phyloP scores from a whole-genome alignment of 2,329 filamentous ascomycete species.

The Alternaria ethzedia region DNA sequence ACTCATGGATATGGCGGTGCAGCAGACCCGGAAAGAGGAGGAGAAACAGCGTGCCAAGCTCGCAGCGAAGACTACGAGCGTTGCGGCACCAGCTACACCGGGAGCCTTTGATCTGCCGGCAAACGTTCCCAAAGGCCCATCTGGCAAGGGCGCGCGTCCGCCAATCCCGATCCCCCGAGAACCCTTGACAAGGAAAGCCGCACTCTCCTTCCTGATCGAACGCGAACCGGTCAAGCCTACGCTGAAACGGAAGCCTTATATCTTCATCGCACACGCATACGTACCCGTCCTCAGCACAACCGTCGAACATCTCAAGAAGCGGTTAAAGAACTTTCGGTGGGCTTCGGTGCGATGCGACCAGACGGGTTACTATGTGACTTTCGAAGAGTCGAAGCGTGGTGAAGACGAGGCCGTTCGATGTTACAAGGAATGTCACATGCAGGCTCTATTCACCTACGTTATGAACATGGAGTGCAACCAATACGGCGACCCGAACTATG shows the following conservation, averaged over 20 bases:
- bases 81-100: constrained; percentile 27
- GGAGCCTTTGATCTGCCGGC: constrained; percentile 68
- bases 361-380: constrained; percentile 90
- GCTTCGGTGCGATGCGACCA: constrained; percentile 83
- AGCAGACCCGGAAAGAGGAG: constrained; percentile 69
- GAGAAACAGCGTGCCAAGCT: constrained; percentile 51
- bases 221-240: constrained; percentile 69
- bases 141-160: constrained; percentile 57
- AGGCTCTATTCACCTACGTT: constrained; percentile 86
- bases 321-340: constrained; percentile 81
- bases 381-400: constrained; percentile 77
- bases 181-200: constrained; percentile 53
- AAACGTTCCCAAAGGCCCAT: constrained; percentile 85
- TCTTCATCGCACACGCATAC: constrained; percentile 85
- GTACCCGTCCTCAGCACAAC: constrained; percentile 88
- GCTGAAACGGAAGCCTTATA: constrained; percentile 81
- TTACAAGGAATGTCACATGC: constrained; percentile 77
- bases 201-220: constrained; percentile 63
- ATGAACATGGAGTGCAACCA: constrained; percentile 89
- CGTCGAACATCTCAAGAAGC: constrained; percentile 86
- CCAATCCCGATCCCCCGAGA: constrained; percentile 47
- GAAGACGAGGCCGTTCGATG: constrained; percentile 83
- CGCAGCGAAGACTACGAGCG: constrained; percentile 34
- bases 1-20: constrained; percentile 77
- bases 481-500: constrained; percentile 69